phyloP scores from a whole-genome alignment of 345 rosid genomes.

The Arabis hirsuta region DNA sequence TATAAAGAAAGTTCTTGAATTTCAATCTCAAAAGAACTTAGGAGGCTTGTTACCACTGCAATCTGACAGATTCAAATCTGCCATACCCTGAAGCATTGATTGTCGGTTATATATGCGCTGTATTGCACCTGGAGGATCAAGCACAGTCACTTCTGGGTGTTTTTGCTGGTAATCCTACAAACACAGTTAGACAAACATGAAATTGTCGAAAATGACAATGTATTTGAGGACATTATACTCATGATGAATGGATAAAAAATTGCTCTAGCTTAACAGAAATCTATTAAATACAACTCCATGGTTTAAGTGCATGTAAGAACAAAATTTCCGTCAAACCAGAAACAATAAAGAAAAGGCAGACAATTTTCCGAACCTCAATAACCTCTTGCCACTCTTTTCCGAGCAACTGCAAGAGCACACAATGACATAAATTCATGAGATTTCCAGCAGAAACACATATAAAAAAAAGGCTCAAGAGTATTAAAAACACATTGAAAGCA shows the following conservation, averaged over 20 bases:
- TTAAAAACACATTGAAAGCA: slow-evolving; percentile 3
- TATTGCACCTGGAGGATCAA: slow-evolving; percentile 90
- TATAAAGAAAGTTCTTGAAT: background rate
- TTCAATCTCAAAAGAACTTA: background rate
- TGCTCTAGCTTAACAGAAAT: slow-evolving; percentile 5
- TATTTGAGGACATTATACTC: slow-evolving; percentile 1
- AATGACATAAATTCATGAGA: slow-evolving; percentile 46
- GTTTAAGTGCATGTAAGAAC: background rate
- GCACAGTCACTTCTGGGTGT: slow-evolving; percentile 79
- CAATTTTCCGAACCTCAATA: slow-evolving; percentile 67
- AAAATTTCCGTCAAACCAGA: background rate
- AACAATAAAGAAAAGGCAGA: background rate
- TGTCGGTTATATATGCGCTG: slow-evolving; percentile 73
- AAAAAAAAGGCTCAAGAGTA: background rate
- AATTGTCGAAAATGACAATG: background rate
- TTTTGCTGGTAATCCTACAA: slow-evolving; percentile 74
- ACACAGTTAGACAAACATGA: slow-evolving; percentile 37
- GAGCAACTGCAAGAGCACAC: slow-evolving; percentile 56
- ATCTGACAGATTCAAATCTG: slow-evolving; percentile 66
- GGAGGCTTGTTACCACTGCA: slow-evolving; percentile 52
- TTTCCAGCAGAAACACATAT: slow-evolving; percentile 12
- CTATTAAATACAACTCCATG: background rate
- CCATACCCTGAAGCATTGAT: slow-evolving; percentile 89
- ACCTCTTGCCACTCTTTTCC: slow-evolving; percentile 80
- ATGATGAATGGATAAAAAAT: slow-evolving; percentile 3